Conservation (phyloP, 768 basidiomycete species). For the Hygrocybe punicea region DNA sequence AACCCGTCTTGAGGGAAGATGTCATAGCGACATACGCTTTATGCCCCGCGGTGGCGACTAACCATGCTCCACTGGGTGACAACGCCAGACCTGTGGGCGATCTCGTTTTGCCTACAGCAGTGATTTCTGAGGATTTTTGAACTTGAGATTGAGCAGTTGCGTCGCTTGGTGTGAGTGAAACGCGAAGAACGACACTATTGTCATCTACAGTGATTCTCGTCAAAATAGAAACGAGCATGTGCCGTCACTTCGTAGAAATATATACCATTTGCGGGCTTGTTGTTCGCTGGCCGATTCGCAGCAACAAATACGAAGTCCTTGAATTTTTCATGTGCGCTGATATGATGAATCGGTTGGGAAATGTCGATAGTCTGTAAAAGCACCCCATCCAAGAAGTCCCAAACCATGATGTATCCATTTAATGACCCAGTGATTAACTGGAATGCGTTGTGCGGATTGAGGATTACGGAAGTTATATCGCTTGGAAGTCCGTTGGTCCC, state of each 20-base stretch:
- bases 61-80: constrained; percentile 73
- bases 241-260: constrained; percentile 10
- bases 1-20: constrained; percentile 56
- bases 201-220: constrained; percentile 37
- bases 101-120: constrained; percentile 64
- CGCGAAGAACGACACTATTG: constrained; percentile 56
- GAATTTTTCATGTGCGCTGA: constrained; percentile 68
- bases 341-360: constrained; percentile 62
- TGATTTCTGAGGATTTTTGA: constrained; percentile 49
- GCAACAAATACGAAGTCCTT: constrained; percentile 71
- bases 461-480: constrained; percentile 65
- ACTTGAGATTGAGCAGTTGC: constrained; percentile 39
- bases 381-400: constrained; percentile 89
- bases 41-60: constrained; percentile 70
- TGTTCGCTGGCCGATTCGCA: constrained; percentile 50
- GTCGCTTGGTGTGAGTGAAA: constrained; percentile 53
- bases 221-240: not conserved
- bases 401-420: constrained; percentile 82
- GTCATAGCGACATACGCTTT: constrained; percentile 73
- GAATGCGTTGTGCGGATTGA: constrained; percentile 83
- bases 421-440: constrained; percentile 84
- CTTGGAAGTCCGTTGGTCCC: constrained; percentile 41
- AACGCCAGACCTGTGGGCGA: constrained; percentile 61
- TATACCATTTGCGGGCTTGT: constrained; percentile 32
- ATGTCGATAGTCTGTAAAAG: constrained; percentile 73